Conservation (phyloP, 306 rosid genomes). For the Morella rubra region DNA sequence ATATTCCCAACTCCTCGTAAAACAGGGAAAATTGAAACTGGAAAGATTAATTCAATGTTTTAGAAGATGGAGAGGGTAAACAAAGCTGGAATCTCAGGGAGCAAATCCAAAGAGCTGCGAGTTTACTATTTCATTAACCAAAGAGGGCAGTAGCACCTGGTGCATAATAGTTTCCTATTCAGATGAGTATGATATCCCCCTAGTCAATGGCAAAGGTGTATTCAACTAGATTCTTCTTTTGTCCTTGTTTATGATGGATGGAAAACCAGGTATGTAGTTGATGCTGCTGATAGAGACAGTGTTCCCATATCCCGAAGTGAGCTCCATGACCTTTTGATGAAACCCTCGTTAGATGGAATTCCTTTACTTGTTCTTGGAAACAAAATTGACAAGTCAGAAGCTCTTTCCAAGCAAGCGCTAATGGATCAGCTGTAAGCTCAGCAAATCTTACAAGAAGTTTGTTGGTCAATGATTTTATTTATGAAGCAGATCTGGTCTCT, state of each 20-base stretch:
- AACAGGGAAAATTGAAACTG: neutral
- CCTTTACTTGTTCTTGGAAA: constrained; percentile 90
- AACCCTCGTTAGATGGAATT: constrained; percentile 68
- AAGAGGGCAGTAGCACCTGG: neutral
- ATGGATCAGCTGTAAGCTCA: constrained; percentile 84
- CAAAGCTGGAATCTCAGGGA: constrained; percentile 2
- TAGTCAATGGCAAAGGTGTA: neutral
- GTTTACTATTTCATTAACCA: neutral
- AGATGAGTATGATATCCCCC: neutral
- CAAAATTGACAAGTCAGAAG: constrained; percentile 92
- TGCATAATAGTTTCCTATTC: neutral
- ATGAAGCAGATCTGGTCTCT: constrained; percentile 10
- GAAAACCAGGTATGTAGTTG: constrained; percentile 72
- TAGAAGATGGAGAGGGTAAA: neutral
- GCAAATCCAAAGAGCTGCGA: neutral
- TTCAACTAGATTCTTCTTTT: constrained; percentile 9
- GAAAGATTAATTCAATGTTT: neutral
- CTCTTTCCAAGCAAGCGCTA: constrained; percentile 85
- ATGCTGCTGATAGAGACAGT: constrained; percentile 92
- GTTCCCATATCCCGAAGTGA: constrained; percentile 83
- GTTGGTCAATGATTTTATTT: constrained; percentile 6
- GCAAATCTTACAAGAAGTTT: constrained; percentile 3
- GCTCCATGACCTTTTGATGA: constrained; percentile 79
- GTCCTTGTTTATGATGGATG: constrained; percentile 28
- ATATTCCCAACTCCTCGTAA: neutral